Conservation (phyloP, 208 protist species). For the Crithidia fasciculata region DNA sequence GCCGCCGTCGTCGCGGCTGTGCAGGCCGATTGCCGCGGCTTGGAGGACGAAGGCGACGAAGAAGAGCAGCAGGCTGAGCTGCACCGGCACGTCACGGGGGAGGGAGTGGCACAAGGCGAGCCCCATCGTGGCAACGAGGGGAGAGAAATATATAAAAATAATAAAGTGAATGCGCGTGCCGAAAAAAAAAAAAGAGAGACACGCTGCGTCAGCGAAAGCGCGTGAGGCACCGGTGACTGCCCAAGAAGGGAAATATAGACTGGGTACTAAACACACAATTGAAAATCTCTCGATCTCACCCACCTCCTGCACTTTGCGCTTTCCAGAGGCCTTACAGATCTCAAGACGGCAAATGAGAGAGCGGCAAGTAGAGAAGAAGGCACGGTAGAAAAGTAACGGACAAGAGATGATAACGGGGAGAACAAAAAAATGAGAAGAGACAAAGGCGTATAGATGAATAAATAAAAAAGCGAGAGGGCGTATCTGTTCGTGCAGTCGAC, state of each 20-base stretch:
- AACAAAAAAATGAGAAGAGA: conserved; percentile 6
- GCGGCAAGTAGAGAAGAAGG: neutral
- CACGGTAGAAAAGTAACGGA: neutral
- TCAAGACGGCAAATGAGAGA: too few relatives aligned
- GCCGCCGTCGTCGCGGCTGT: conserved; percentile 30
- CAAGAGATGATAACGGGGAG: neutral
- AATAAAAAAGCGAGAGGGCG: neutral
- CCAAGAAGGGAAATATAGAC: too few relatives aligned
- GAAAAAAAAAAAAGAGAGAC: too few relatives aligned
- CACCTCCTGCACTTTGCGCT: too few relatives aligned
- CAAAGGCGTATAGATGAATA: neutral
- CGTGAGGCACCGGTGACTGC: too few relatives aligned
- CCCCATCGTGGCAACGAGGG: conserved; percentile 26
- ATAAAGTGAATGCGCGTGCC: neutral
- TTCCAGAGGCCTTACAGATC: too few relatives aligned
- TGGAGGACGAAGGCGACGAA: conserved; percentile 56
- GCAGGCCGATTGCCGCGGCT: conserved; percentile 44
- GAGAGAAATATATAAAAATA: conserved; percentile 1
- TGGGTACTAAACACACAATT: too few relatives aligned
- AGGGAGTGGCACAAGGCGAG: conserved; percentile 55
- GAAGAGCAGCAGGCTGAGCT: conserved; percentile 45
- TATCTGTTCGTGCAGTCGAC: neutral
- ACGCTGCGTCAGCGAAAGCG: too few relatives aligned
- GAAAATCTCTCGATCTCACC: too few relatives aligned
- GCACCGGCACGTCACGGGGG: conserved; percentile 52